A percentile compares a stretch with the other conserved stretches of the same genome.
phyloP scores from a whole-genome alignment of 495 filamentous ascomycete genomes.

The Patellaria atrata region DNA sequence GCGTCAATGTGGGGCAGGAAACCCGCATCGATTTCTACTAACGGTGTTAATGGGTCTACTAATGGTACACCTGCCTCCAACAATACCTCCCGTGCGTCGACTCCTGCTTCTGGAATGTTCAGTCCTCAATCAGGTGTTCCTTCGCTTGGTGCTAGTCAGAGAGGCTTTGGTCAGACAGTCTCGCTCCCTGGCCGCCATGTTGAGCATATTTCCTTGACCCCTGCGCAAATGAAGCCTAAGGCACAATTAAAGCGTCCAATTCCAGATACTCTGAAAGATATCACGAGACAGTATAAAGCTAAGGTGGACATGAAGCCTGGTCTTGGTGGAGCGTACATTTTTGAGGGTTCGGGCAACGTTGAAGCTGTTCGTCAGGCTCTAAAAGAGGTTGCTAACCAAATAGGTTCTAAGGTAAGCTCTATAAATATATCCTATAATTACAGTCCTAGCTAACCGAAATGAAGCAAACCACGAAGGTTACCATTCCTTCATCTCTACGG shows the following conservation, averaged over 20 bases:
- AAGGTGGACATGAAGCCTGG: conserved; percentile 56
- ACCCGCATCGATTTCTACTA: conserved; percentile 37
- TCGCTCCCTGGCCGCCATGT: conserved; percentile 63
- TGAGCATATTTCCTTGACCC: conserved; percentile 55
- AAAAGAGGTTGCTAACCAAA: conserved; percentile 69
- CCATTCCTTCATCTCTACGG: conserved; percentile 68
- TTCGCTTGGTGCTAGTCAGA: conserved; percentile 20
- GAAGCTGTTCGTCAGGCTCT: conserved; percentile 68
- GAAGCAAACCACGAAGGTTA: conserved; percentile 57
- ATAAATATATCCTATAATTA: not conserved
- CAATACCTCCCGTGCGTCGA: conserved; percentile 38
- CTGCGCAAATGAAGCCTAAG: conserved; percentile 55
- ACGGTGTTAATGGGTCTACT: conserved; percentile 42
- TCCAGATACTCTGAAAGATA: conserved; percentile 66
- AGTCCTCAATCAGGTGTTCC: conserved; percentile 38
- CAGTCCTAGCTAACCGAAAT: not conserved
- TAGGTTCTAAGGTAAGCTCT: conserved; percentile 63
- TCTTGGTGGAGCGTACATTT: conserved; percentile 52
- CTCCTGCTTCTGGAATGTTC: conserved; percentile 40
- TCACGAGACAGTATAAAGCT: conserved; percentile 77
- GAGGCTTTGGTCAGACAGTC: conserved; percentile 38
- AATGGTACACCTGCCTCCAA: conserved; percentile 30
- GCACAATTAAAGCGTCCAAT: conserved; percentile 70
- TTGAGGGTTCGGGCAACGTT: conserved; percentile 66
- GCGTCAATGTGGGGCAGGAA: conserved; percentile 59